Evolutionary conservation across 2,329 filamentous ascomycete species (phyloP), one percentile per base, ranked within the genome.

Genomic region (Aureobasidium lini): DNA sequence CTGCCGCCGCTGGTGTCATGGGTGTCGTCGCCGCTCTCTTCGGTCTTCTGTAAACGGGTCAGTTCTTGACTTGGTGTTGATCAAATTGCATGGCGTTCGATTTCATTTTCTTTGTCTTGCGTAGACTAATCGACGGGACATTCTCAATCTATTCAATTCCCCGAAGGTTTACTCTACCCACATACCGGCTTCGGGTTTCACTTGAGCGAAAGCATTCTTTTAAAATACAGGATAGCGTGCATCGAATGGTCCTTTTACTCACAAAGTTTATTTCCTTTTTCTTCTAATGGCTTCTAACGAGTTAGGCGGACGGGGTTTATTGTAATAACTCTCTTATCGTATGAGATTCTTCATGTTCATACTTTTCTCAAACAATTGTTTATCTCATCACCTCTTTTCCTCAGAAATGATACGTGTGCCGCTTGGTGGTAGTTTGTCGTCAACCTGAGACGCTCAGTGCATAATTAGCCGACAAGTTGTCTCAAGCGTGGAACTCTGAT

Each of bases 1-100:
- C 57, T 15, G 72, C 72, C 59, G 73, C 73, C 62, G 73, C 77
- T 57, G 74, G 74, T 64, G 65, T 79, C 50, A 71, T 76, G 57
- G 77, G 76, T 69, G 71, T 79, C 62, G 69, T 77, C 54, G 76
- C 77, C 60, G 75, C 76, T 66, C 70, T 79, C 66, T 73, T 79
- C 62, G 73, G 72, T 63, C 67, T 76, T 64, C 69, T 79, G 61
- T 79, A 74, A 76, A 70, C 47, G 61, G 62, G 66, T 61, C 46
- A 37, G n/a, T 16, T 3, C 28, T 50, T 37, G 46, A 56, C 54
- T 57, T 58, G 23, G 34, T 50, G 57, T 44, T 47, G 43, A 59
- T 53, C 57, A 40, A 56, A 67, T 62, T 66, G 60, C 67, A 69
- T 66, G 66, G 67, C 70, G 70, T 71, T 71, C 70, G 39, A 59